Evolutionary conservation across 116 monocot genomes (phyloP).

Genomic region (Cymodocea nodosa): DNA sequence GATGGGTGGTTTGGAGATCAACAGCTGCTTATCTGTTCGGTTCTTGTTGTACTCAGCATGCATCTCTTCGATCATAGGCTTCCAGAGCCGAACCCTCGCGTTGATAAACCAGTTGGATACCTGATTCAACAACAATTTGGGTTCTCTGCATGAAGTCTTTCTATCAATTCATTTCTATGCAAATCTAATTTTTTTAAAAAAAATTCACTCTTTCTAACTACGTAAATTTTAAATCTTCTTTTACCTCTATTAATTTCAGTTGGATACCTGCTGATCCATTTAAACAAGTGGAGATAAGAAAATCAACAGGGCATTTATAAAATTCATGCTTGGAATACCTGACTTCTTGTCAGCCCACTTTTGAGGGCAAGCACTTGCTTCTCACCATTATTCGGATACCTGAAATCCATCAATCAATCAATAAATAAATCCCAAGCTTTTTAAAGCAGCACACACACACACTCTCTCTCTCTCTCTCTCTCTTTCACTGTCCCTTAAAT

Average conservation of each 20-base stretch:
- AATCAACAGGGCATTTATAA: too few species aligned
- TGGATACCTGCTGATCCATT: background rate
- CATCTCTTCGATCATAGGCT: constrained; percentile 99
- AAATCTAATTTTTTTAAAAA: too few species aligned
- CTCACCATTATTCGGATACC: constrained; percentile 83
- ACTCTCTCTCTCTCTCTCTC: too few species aligned
- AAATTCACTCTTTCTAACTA: too few species aligned
- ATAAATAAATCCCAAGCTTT: background rate
- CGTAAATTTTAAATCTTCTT: too few species aligned
- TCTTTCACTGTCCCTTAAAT: too few species aligned
- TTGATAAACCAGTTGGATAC: constrained; percentile 99
- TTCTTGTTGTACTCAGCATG: constrained; percentile 64
- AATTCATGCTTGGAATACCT: constrained; percentile 26
- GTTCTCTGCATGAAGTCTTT: too few species aligned
- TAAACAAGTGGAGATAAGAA: background rate
- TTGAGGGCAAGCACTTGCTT: constrained; percentile 81
- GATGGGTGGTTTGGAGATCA: background rate
- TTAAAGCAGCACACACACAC: too few species aligned
- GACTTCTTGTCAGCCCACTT: constrained; percentile 89
- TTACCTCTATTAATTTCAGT: too few species aligned
- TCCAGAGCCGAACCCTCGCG: constrained; percentile 86
- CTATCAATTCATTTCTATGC: too few species aligned
- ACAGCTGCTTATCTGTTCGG: background rate
- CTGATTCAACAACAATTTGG: constrained; percentile 7
- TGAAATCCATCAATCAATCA: constrained; percentile 7